Evolutionary conservation across 1,284 basidiomycete genomes (phyloP), one percentile per base, ranked within the genome.

Genomic region (Inonotus hispidus): DNA sequence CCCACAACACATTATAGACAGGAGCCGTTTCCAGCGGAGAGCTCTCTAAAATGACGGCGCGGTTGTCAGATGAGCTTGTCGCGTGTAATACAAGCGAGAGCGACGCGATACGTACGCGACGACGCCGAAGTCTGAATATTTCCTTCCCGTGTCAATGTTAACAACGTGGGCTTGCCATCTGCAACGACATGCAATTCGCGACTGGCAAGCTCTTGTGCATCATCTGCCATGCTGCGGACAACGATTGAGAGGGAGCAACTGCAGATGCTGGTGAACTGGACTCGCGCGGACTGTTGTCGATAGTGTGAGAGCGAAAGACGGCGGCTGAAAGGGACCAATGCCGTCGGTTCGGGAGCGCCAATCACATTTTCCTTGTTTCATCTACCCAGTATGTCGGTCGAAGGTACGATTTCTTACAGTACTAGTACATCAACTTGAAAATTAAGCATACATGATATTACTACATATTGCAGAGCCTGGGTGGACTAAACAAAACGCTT

Each of bases 1-100:
- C 81, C 65, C 77, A 77, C 19, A 90, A 68, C 53, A 90, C 77
- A 64, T 84, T 75, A 37, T 60, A 60, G 14, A 55, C 49, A 7
- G 27, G 35, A 2, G 39, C 45, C 13, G 6, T n/a, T 8, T 23
- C 47, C 14, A 62, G 32, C 13, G 52, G 11, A 43, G 19, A 19
- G 1, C 7, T 10, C 13, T 47, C 60, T 62, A 56, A 35, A 16
- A 53, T 13, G 16, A 6, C 38, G 39, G 43, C 38, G 37, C 19
- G 41, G 41, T 43, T 21, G 1, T 43, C 41, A 43, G 11, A 32
- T 32, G 32, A 43, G 19, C 41, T 7, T 43, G n/a, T 43, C 19
- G 16, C 16, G 41, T 2, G 38, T 21, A 38, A 37, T 21, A 25
- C 50, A 39, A 50, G 23, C 11, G 19, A 39, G 46, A 23, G 0